Evolutionary conservation across 257 asterid species (phyloP), one percentile per base, ranked within the genome.

Genomic region (Pogostemon cablin): DNA sequence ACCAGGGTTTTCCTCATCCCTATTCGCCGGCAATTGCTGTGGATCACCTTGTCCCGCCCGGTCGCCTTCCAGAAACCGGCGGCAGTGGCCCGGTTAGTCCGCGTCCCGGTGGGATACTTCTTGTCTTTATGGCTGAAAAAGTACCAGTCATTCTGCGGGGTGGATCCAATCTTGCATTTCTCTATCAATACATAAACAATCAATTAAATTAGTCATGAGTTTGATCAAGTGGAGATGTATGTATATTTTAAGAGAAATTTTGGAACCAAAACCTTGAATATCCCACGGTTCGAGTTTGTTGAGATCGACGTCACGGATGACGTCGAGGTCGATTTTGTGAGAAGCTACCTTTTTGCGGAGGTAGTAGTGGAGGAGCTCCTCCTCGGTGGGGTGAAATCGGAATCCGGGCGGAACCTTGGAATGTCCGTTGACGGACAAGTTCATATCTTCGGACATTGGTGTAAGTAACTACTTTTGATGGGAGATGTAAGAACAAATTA

Each of bases 11-110:
- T 91, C 59, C 98, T 76, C 98, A 91, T 91, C 35, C 98, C 96
- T 2, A 89, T 91, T 6, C 95, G 72, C 64, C 84, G 85, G 41
- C 76, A 67, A 61, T 77, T 89, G 86, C 92, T 91, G 15, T 91
- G 79, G 6, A 91, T 91, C 62, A 81, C 91, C 75, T 91, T 91
- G 61, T 91, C 98, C 3, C 98, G 85, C 6, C 98, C 96, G 0
- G 98, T 91, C 0, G 98, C 98, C 85, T 91, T 91, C 98, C 98
- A 91, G 58, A 91, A 91, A 8, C 98, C 98, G 15, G 95, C 98
- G 0, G 93, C 90, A 0, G 98, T 91, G 0, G 98, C 98, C 20
- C 98, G 90, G 56, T 91, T 91, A 0, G 98, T 91, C 12, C 98
- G 81, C 1, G 93, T 91, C 50, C 97, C 97, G 0, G 96, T 87